Conservation (phyloP, 2,329 filamentous ascomycete species). For the Venturia oleaginea region DNA sequence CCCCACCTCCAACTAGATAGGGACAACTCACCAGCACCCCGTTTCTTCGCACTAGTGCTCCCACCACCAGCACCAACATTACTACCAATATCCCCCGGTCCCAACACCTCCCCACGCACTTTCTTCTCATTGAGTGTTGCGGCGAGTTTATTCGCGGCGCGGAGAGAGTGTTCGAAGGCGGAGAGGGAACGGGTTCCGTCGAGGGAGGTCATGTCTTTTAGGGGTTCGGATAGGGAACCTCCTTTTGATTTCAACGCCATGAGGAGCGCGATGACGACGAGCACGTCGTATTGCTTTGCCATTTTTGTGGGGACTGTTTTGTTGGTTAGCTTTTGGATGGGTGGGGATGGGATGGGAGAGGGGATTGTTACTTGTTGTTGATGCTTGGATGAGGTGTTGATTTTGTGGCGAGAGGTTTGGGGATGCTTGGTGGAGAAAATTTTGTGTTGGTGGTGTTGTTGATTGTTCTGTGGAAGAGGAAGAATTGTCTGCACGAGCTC, state of each 20-base stretch:
- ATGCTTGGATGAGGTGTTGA: neutral
- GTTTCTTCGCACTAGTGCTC: neutral
- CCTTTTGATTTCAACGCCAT: slow-evolving; percentile 1
- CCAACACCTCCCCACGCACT: neutral
- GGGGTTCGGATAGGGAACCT: neutral
- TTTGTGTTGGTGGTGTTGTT: too few species aligned
- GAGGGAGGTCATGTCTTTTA: slow-evolving; percentile 1
- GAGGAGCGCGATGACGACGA: slow-evolving; percentile 2
- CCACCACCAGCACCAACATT: neutral
- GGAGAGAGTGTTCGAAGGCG: neutral
- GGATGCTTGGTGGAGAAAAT: neutral
- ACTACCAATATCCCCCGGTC: neutral
- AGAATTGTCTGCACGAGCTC: too few species aligned
- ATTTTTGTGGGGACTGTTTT: neutral
- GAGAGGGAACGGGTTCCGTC: slow-evolving; percentile 4
- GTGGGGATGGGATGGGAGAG: neutral
- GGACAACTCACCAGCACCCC: neutral
- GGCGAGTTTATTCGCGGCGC: slow-evolving; percentile 5
- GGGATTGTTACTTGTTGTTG: too few species aligned
- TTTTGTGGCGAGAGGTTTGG: neutral
- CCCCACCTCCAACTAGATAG: too few species aligned
- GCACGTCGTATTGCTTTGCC: slow-evolving; percentile 9
- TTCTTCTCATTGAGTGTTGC: neutral
- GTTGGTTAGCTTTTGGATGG: neutral
- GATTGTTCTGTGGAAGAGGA: too few species aligned